Percentiles rank a stretch among this genome's conserved stretches.
Conservation (phyloP, 345 rosid genomes). For the Physaria fendleri region DNA sequence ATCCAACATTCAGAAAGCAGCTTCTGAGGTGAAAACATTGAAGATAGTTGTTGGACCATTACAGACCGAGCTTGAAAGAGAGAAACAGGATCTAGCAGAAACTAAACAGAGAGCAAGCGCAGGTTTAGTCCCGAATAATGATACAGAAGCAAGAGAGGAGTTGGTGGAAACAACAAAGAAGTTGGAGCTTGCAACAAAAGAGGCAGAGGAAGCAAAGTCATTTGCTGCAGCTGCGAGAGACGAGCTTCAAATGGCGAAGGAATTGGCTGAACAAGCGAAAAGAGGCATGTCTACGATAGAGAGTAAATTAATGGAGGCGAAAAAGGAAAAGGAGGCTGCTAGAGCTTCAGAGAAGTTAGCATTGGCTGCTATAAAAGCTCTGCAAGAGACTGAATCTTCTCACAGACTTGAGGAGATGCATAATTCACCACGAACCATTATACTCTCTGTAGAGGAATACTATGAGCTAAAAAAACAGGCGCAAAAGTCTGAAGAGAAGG, state of each 20-base stretch:
- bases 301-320: conserved; percentile 57
- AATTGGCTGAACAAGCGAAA: conserved; percentile 73
- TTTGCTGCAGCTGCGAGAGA: conserved; percentile 53
- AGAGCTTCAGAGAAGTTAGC: conserved; percentile 85
- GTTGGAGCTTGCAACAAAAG: conserved; percentile 63
- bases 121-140: conserved; percentile 39
- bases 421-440: conserved; percentile 40
- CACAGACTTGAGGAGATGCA: conserved; percentile 28
- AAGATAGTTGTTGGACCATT: conserved; percentile 59
- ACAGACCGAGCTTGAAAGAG: conserved; percentile 58
- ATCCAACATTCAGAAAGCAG: conserved; percentile 67
- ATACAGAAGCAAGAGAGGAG: conserved; percentile 51
- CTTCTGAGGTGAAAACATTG: conserved; percentile 63
- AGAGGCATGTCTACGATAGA: conserved; percentile 61
- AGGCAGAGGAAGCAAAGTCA: conserved; percentile 70
- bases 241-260: conserved; percentile 64
- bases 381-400: conserved; percentile 72
- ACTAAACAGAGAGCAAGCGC: conserved; percentile 56
- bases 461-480: conserved; percentile 74
- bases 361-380: conserved; percentile 73
- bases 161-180: conserved; percentile 53
- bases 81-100: conserved; percentile 44
- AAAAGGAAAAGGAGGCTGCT: conserved; percentile 82
- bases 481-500: conserved; percentile 74
- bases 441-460: conserved; percentile 78